A percentile compares a stretch with the other conserved stretches of the same genome.
Evolutionary conservation across 2,329 filamentous ascomycete species (phyloP).

Genomic region (Fusarium sublunatum): DNA sequence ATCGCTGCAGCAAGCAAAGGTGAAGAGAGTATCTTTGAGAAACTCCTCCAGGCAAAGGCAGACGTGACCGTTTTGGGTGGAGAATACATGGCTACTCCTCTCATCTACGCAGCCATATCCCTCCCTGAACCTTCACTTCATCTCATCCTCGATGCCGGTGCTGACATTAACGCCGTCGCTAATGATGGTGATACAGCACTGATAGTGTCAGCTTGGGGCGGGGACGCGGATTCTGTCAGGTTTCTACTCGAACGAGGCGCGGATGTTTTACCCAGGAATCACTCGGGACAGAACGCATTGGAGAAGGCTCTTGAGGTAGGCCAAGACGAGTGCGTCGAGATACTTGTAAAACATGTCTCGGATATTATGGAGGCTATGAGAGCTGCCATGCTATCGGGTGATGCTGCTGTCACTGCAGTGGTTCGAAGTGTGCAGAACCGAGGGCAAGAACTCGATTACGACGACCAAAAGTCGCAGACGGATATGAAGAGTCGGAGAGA

Average conservation of each 20-base stretch:
- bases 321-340: conserved; percentile 45
- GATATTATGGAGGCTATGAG: conserved; percentile 25
- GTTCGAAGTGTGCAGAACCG: conserved; percentile 19
- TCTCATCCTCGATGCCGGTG: conserved; percentile 51
- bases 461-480: neutral
- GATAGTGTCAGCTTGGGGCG: conserved; percentile 50
- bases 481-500: conserved; percentile 2
- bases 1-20: conserved; percentile 52
- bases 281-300: conserved; percentile 11
- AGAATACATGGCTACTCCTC: conserved; percentile 49
- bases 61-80: conserved; percentile 53
- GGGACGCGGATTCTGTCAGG: conserved; percentile 40
- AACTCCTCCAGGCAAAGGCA: conserved; percentile 51
- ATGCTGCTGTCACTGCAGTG: conserved; percentile 23
- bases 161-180: conserved; percentile 53
- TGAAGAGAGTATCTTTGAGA: conserved; percentile 51
- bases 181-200: conserved; percentile 53
- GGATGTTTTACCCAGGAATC: conserved; percentile 17
- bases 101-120: conserved; percentile 52
- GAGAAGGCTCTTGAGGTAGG: neutral
- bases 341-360: conserved; percentile 49
- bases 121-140: conserved; percentile 49
- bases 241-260: conserved; percentile 28
- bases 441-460: conserved; percentile 32
- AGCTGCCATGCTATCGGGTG: conserved; percentile 19